phyloP scores from a whole-genome alignment of 2,329 filamentous ascomycete species.

The Venturia pyrina region DNA sequence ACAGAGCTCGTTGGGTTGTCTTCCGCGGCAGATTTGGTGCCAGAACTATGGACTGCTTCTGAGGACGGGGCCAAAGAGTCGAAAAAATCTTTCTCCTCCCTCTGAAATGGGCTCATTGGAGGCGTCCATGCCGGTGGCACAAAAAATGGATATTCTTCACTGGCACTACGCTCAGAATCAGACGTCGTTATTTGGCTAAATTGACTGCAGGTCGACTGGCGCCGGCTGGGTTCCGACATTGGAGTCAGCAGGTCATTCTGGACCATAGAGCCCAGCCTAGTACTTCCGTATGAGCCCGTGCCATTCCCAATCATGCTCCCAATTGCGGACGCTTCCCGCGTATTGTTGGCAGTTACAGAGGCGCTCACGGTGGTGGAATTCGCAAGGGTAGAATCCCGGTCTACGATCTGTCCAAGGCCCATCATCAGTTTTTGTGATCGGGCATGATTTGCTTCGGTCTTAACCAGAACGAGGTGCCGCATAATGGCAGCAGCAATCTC shows the following conservation, averaged over 20 bases:
- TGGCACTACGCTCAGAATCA: neutral
- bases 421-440: conserved; percentile 15
- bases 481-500: conserved; percentile 16
- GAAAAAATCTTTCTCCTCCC: neutral
- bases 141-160: neutral
- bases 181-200: neutral
- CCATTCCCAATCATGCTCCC: neutral
- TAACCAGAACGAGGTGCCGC: conserved; percentile 16
- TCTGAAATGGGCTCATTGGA: neutral
- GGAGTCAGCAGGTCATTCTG: neutral
- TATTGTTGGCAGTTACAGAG: neutral
- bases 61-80: neutral
- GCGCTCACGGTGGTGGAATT: neutral
- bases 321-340: neutral
- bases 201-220: neutral
- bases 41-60: neutral
- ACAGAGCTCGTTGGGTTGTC: neutral
- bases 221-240: neutral
- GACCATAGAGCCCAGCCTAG: neutral
- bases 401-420: conserved; percentile 16
- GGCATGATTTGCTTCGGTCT: conserved; percentile 12
- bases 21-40: neutral
- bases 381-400: neutral
- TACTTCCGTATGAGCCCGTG: neutral
- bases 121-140: neutral